Evolutionary conservation across 2,329 filamentous ascomycete genomes (phyloP).

Genomic region (Ceratocystis eucalypticola): DNA sequence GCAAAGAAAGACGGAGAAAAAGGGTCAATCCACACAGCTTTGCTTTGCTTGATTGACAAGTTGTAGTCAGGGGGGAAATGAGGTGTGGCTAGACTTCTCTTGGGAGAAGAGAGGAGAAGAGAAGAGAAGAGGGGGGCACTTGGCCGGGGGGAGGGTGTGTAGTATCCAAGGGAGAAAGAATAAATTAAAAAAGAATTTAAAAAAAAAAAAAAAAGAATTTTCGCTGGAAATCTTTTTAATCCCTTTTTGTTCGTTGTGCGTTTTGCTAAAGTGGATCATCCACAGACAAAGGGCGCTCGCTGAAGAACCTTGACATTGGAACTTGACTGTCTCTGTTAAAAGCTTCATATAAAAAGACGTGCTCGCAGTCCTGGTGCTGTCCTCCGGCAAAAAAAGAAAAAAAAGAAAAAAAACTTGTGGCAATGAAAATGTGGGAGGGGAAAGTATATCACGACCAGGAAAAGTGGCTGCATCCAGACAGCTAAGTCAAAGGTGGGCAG

Average conservation of each 20-base stretch:
- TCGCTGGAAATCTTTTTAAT: background rate
- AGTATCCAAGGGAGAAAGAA: background rate
- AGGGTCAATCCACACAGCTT: background rate
- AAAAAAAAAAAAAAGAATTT: background rate
- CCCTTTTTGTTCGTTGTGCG: background rate
- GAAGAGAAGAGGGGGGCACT: background rate
- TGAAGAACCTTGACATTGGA: too few relatives aligned
- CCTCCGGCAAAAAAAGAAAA: too few relatives aligned
- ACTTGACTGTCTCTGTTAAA: too few relatives aligned
- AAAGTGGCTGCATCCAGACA: too few relatives aligned
- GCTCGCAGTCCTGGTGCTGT: too few relatives aligned
- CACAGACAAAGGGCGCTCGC: too few relatives aligned
- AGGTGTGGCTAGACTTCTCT: slow-evolving; percentile 6
- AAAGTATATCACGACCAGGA: background rate
- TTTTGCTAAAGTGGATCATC: background rate
- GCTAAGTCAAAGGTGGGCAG: background rate
- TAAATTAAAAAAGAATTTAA: slow-evolving; percentile 4
- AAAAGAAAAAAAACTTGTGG: too few relatives aligned
- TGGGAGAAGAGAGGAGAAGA: slow-evolving; percentile 3
- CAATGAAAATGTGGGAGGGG: background rate
- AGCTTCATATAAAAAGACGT: too few relatives aligned
- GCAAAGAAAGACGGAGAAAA: slow-evolving; percentile 5
- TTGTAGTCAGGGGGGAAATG: slow-evolving; percentile 13
- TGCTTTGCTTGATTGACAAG: slow-evolving; percentile 8
- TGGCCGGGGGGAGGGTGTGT: too few relatives aligned